Percentiles rank a stretch among this genome's conserved stretches.
These are phyloP conservation scores for Leptomonas seymouri DNA, from an alignment of 208 protist species.

Conservation along the genomic window DNA sequence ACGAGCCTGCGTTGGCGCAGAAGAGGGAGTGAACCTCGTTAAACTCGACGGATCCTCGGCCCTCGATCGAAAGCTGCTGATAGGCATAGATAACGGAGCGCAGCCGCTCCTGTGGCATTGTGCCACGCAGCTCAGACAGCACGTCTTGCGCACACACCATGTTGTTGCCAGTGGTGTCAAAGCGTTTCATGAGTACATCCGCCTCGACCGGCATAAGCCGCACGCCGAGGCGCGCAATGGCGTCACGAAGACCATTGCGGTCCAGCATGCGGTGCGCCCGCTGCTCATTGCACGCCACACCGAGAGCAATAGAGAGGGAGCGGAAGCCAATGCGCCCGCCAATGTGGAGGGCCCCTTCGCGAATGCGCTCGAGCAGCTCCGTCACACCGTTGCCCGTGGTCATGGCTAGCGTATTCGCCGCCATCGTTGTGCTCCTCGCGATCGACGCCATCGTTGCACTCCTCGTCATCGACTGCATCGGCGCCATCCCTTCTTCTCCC, in stretches of 20 bases:
- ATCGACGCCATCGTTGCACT: slow-evolving; percentile 7
- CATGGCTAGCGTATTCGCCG: slow-evolving; percentile 38
- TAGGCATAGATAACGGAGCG: slow-evolving; percentile 69
- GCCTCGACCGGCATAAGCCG: slow-evolving; percentile 57
- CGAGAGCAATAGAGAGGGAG: slow-evolving; percentile 63
- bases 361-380: slow-evolving; percentile 59
- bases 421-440: slow-evolving; percentile 3
- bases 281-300: slow-evolving; percentile 75
- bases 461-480: slow-evolving; percentile 7
- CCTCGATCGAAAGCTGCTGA: slow-evolving; percentile 78
- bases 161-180: slow-evolving; percentile 75
- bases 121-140: slow-evolving; percentile 74
- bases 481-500: slow-evolving; percentile 6
- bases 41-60: slow-evolving; percentile 75
- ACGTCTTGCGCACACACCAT: slow-evolving; percentile 79
- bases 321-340: slow-evolving; percentile 82
- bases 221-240: slow-evolving; percentile 62
- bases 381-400: slow-evolving; percentile 45
- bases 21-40: slow-evolving; percentile 76
- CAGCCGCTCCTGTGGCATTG: slow-evolving; percentile 64
- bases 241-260: slow-evolving; percentile 47
- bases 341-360: slow-evolving; percentile 59
- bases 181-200: slow-evolving; percentile 78
- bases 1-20: slow-evolving; percentile 49
- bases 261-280: slow-evolving; percentile 45